Conservation (phyloP, 805 yeast species). For the Candida krabiensis region DNA sequence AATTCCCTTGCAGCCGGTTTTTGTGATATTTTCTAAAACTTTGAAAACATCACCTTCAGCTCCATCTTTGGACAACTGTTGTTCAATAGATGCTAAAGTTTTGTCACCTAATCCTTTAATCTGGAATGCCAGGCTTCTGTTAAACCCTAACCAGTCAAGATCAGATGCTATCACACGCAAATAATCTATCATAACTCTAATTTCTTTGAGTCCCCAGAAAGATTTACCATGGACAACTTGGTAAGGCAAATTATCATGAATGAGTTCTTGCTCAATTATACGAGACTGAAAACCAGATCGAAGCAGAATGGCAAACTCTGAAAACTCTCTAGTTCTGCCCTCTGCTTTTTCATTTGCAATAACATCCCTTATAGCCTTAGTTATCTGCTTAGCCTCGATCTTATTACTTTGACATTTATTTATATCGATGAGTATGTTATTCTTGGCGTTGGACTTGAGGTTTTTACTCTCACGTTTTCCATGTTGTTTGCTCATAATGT, state of each 20-base stretch:
- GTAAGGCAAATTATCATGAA: slow-evolving; percentile 59
- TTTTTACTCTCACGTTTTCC: slow-evolving; percentile 41
- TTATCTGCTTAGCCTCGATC: slow-evolving; percentile 60
- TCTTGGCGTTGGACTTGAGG: slow-evolving; percentile 46
- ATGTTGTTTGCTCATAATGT: slow-evolving; percentile 60
- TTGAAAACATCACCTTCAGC: slow-evolving; percentile 8
- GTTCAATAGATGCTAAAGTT: slow-evolving; percentile 31
- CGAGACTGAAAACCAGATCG: slow-evolving; percentile 64
- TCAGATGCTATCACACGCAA: slow-evolving; percentile 61
- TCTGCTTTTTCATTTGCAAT: slow-evolving; percentile 43
- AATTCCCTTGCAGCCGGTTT: slow-evolving; percentile 15
- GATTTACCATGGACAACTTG: slow-evolving; percentile 68
- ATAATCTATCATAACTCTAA: slow-evolving; percentile 60
- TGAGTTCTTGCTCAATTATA: slow-evolving; percentile 62
- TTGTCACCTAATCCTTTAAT: slow-evolving; percentile 67
- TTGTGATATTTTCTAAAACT: slow-evolving; percentile 13
- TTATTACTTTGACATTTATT: slow-evolving; percentile 39
- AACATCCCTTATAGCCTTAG: slow-evolving; percentile 48
- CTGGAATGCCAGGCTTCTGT: slow-evolving; percentile 59
- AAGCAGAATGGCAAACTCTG: slow-evolving; percentile 74
- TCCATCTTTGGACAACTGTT: slow-evolving; percentile 7
- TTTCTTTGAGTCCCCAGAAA: slow-evolving; percentile 78
- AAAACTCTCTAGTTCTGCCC: slow-evolving; percentile 37
- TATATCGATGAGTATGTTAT: slow-evolving; percentile 48
- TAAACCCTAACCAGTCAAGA: slow-evolving; percentile 58